Evolutionary conservation across 345 rosid species (phyloP).

Genomic region (Stellera chamaejasme): DNA sequence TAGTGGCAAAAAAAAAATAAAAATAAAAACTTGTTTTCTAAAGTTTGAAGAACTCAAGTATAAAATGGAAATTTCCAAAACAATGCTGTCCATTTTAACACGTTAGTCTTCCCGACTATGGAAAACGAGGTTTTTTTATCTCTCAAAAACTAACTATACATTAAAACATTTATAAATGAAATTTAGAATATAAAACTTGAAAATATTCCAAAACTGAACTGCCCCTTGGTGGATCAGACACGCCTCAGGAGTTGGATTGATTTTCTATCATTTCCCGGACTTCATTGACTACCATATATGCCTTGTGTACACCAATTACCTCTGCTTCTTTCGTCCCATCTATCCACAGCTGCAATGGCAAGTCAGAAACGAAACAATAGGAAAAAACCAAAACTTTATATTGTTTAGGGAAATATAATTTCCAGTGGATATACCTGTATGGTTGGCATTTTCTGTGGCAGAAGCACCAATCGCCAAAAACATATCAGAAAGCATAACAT

Average conservation of each 20-base stretch:
- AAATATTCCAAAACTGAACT: no score
- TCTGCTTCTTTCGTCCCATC: slow-evolving; percentile 72
- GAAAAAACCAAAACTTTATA: slow-evolving; percentile 1
- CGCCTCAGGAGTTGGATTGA: slow-evolving; percentile 14
- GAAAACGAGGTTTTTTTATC: no score
- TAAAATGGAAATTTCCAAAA: no score
- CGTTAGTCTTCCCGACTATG: no score
- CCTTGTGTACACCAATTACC: slow-evolving; percentile 84
- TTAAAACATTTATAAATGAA: no score
- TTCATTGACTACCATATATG: slow-evolving; percentile 60
- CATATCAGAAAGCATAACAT: slow-evolving; percentile 23
- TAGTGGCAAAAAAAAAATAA: no score
- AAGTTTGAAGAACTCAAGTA: no score
- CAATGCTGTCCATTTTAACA: no score
- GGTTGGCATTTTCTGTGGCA: slow-evolving; percentile 87
- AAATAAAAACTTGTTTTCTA: no score
- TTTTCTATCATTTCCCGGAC: slow-evolving; percentile 72
- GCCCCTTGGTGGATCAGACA: no score
- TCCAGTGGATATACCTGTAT: slow-evolving; percentile 47
- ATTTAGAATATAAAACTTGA: no score
- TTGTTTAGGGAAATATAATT: background rate
- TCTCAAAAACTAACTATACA: no score
- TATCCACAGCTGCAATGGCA: slow-evolving; percentile 57
- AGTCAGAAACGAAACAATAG: background rate
- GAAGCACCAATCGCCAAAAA: slow-evolving; percentile 7